phyloP scores from a whole-genome alignment of 768 basidiomycete genomes.

The Fistulinella prunicolor region DNA sequence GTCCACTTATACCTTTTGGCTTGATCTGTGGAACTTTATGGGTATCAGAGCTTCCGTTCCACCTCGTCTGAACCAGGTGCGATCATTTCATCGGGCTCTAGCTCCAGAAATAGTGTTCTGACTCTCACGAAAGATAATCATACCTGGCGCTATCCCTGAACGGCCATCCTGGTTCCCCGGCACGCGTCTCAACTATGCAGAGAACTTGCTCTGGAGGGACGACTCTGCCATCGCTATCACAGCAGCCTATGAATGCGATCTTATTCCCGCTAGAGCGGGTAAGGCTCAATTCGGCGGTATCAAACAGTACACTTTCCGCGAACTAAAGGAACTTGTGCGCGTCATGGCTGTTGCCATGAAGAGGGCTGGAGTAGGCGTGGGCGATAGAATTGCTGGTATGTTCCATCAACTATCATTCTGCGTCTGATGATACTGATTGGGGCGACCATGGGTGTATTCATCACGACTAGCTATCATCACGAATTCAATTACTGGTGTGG shows the following conservation, averaged over 20 bases:
- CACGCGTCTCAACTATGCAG: conserved; percentile 67
- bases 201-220: conserved; percentile 59
- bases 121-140: conserved; percentile 37
- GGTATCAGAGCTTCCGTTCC: conserved; percentile 60
- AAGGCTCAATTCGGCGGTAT: conserved; percentile 28
- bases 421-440: too few species aligned
- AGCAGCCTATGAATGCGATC: conserved; percentile 53
- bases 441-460: background rate
- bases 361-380: conserved; percentile 51
- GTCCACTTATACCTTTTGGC: conserved; percentile 63
- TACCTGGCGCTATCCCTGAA: conserved; percentile 48
- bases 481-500: conserved; percentile 58
- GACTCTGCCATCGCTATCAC: conserved; percentile 66
- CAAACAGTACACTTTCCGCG: conserved; percentile 49
- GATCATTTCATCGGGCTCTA: background rate
- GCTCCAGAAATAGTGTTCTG: background rate
- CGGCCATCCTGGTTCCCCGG: conserved; percentile 68
- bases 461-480: conserved; percentile 52
- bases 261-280: conserved; percentile 8
- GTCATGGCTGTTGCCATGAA: conserved; percentile 56
- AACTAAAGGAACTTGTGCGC: conserved; percentile 53
- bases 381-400: conserved; percentile 69
- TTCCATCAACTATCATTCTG: background rate
- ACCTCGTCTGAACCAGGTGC: conserved; percentile 44
- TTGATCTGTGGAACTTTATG: conserved; percentile 64